These are phyloP conservation scores for Breynia disticha DNA, from an alignment of 441 rosid genomes.

Conservation along the genomic window DNA sequence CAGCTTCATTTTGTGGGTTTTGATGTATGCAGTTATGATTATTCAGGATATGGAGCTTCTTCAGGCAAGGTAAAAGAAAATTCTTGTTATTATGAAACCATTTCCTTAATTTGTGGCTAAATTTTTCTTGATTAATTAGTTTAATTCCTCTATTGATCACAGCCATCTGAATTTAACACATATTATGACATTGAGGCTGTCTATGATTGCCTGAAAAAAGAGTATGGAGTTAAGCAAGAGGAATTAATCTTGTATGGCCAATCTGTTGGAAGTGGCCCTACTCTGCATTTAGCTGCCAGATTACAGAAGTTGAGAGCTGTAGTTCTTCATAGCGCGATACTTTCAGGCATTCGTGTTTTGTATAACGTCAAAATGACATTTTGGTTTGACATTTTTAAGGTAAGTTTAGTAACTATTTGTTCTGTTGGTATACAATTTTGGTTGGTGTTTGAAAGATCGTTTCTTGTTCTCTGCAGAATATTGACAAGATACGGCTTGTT, in stretches of 20 bases:
- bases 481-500: conserved; percentile 86
- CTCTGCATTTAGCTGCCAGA: conserved; percentile 73
- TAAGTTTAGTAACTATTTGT: conserved; percentile 12
- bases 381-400: conserved; percentile 92
- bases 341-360: conserved; percentile 81
- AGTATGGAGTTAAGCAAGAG: conserved; percentile 62
- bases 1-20: no score
- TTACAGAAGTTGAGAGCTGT: conserved; percentile 63
- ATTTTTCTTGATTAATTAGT: conserved; percentile 13
- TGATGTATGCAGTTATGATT: conserved; percentile 91
- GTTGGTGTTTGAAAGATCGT: background rate
- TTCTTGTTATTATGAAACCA: background rate
- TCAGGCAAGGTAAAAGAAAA: conserved; percentile 68
- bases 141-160: conserved; percentile 14
- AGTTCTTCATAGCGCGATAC: conserved; percentile 92
- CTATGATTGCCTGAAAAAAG: conserved; percentile 62
- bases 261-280: conserved; percentile 96
- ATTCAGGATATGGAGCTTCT: conserved; percentile 96
- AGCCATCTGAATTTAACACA: conserved; percentile 91
- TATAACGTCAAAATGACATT: conserved; percentile 89
- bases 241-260: conserved; percentile 86
- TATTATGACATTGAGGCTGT: conserved; percentile 87
- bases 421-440: background rate
- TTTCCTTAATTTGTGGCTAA: background rate
- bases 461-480: conserved; percentile 46